A percentile compares a stretch with the other conserved stretches of the same genome.
These are phyloP conservation scores for Psilocybe subaeruginosa DNA, from an alignment of 768 basidiomycete species.

Conservation along the genomic window DNA sequence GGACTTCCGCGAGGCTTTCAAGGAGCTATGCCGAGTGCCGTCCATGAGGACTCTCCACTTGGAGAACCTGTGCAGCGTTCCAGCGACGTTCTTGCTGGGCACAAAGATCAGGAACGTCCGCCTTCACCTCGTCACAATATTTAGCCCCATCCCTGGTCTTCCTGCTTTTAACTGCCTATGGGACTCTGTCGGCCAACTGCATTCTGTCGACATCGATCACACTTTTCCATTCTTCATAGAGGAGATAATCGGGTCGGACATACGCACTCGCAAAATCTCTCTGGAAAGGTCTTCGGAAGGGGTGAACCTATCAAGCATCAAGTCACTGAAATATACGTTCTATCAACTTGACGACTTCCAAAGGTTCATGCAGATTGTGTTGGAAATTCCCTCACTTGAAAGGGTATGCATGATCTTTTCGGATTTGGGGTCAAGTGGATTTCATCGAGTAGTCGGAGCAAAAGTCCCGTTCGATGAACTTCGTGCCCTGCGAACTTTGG, in stretches of 20 bases:
- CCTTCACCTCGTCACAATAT: slow-evolving; percentile 16
- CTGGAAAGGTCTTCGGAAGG: neutral
- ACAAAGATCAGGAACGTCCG: slow-evolving; percentile 15
- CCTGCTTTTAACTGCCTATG: slow-evolving; percentile 7
- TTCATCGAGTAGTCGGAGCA: slow-evolving; percentile 1
- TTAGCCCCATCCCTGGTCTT: neutral
- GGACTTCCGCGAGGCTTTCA: slow-evolving; percentile 17
- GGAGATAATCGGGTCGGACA: neutral
- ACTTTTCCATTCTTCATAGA: slow-evolving; percentile 15
- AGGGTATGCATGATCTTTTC: slow-evolving; percentile 10
- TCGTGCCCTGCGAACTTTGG: slow-evolving; percentile 8
- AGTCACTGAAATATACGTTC: slow-evolving; percentile 10
- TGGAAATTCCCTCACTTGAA: slow-evolving; percentile 8
- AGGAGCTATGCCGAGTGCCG: slow-evolving; percentile 6
- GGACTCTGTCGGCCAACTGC: slow-evolving; percentile 13
- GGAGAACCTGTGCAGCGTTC: slow-evolving; percentile 19
- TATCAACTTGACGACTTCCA: slow-evolving; percentile 15
- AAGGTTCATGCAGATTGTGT: slow-evolving; percentile 8
- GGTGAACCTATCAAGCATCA: slow-evolving; percentile 12
- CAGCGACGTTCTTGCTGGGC: slow-evolving; percentile 12
- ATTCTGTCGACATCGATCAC: slow-evolving; percentile 19
- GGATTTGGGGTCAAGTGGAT: slow-evolving; percentile 6
- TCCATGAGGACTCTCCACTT: slow-evolving; percentile 13
- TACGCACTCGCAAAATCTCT: neutral
- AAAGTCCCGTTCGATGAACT: slow-evolving; percentile 12